phyloP scores from a whole-genome alignment of 345 rosid species.

The Hibiscus tridactylites region DNA sequence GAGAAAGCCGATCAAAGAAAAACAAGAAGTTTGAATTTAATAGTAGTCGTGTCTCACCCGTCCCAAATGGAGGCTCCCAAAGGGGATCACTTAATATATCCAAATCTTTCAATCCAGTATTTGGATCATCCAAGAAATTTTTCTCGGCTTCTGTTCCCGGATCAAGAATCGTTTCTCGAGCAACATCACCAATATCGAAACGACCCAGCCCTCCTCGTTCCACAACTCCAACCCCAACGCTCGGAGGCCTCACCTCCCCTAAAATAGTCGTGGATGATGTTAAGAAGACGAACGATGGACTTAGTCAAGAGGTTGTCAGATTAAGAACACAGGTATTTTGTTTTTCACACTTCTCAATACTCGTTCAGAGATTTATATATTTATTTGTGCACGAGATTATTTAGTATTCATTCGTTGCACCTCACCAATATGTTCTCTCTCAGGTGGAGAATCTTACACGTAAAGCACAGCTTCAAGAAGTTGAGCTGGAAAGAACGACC shows the following conservation, averaged over 20 bases:
- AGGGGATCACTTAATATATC: not conserved
- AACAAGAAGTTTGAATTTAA: not conserved
- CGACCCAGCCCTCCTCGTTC: not conserved
- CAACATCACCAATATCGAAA: not conserved
- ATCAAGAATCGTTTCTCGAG: not conserved
- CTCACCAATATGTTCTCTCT: not conserved
- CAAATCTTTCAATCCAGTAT: not conserved
- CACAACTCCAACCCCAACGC: not conserved
- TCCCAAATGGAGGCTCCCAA: not conserved
- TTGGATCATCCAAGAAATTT: not conserved
- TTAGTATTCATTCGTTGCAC: not conserved
- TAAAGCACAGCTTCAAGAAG: slow-evolving; percentile 57
- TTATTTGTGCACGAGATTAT: not conserved
- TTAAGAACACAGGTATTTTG: not conserved
- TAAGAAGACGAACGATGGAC: not conserved
- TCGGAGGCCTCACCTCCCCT: not conserved
- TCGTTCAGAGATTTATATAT: not conserved
- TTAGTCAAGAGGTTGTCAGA: not conserved
- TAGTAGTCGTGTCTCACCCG: not conserved
- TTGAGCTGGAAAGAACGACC: slow-evolving; percentile 53
- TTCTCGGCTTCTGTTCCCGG: not conserved
- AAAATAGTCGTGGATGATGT: not conserved
- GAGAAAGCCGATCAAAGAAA: not conserved
- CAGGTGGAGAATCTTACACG: slow-evolving; percentile 59
- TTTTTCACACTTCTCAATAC: not conserved